Percentiles rank a stretch among this genome's conserved stretches.
Evolutionary conservation across 2,329 filamentous ascomycete genomes (phyloP).

Genomic region (Beauveria varroae): DNA sequence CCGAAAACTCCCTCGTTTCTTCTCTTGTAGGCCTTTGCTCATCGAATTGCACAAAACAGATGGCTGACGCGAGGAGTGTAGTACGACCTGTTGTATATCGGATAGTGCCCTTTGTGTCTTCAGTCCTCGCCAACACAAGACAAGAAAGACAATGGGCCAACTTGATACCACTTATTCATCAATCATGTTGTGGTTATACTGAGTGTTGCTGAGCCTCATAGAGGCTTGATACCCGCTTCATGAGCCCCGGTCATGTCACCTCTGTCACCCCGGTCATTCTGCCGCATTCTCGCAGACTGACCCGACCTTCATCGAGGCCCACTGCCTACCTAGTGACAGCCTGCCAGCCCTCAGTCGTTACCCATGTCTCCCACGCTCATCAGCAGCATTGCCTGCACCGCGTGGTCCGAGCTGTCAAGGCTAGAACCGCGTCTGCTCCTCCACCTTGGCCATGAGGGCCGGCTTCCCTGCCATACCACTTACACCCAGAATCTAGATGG

Average conservation of each 20-base stretch:
- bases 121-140: background rate
- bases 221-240: background rate
- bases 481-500: background rate
- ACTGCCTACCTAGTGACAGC: background rate
- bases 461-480: background rate
- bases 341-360: background rate
- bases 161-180: background rate
- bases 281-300: background rate
- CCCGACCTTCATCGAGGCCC: background rate
- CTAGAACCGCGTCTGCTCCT: conserved; percentile 1
- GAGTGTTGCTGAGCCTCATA: background rate
- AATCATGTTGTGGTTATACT: background rate
- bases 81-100: background rate
- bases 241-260: background rate
- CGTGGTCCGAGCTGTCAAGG: conserved; percentile 5
- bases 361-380: background rate
- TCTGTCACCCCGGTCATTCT: background rate
- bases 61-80: background rate
- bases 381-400: background rate
- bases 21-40: background rate
- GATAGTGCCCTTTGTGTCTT: too few relatives aligned
- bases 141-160: too few relatives aligned
- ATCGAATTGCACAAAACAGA: background rate
- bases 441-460: background rate
- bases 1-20: background rate